phyloP scores from a whole-genome alignment of 768 basidiomycete genomes.

The Termitomyces sp. region DNA sequence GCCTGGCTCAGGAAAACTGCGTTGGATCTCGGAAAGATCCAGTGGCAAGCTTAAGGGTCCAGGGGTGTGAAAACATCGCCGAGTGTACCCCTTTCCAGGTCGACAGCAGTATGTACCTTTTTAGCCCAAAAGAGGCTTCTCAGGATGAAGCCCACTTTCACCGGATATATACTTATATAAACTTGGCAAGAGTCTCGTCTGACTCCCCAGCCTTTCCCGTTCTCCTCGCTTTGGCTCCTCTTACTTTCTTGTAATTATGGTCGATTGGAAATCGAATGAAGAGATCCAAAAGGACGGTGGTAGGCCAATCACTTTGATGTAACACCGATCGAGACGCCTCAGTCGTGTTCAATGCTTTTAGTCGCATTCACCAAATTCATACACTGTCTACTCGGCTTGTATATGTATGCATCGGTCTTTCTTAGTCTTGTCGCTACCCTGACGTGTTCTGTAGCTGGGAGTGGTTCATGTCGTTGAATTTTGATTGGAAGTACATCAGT shows the following conservation, averaged over 20 bases:
- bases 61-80: constrained; percentile 2
- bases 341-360: constrained; percentile 10
- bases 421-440: background rate
- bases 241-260: constrained; percentile 33
- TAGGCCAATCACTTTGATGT: constrained; percentile 19
- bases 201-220: constrained; percentile 8
- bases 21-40: background rate
- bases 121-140: constrained; percentile 8
- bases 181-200: constrained; percentile 1
- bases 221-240: constrained; percentile 10
- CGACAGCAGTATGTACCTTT: background rate
- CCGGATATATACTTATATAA: constrained; percentile 19
- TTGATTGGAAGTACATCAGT: constrained; percentile 59
- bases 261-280: constrained; percentile 47
- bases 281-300: constrained; percentile 45
- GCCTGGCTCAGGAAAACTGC: background rate
- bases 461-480: constrained; percentile 53
- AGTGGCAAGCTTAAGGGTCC: background rate
- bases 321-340: background rate
- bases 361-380: constrained; percentile 51
- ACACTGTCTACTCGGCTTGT: constrained; percentile 55
- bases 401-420: constrained; percentile 36
- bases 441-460: constrained; percentile 47
- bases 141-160: constrained; percentile 13
- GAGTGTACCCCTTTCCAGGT: constrained; percentile 1